Evolutionary conservation across 78 protist species (phyloP), one percentile per base, ranked within the genome.

Genomic region (Diacronema lutheri): DNA sequence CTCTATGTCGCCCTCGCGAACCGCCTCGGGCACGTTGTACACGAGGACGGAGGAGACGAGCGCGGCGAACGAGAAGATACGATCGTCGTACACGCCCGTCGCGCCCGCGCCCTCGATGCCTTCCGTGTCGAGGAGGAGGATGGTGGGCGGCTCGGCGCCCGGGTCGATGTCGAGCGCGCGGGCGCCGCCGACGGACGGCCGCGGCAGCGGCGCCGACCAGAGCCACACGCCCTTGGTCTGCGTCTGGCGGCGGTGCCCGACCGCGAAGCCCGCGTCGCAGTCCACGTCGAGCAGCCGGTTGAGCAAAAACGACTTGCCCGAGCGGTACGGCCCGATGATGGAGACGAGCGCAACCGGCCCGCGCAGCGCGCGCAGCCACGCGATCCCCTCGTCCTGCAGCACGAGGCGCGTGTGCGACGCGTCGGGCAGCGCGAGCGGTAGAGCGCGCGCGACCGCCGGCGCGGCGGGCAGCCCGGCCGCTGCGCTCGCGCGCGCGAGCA

Each of bases 91-190:
- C 55, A 33, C 82, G 14, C 14, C 61, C 14, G 82, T 50, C 16
- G 33, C 4, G 20, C 82, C 82, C 9, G 68, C 40, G 46, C 50
- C 65, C 31, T 76, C 68, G 40, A 76, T 46, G 23, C 82, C 82
- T n/a, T 76, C 82, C 40, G 82, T 76, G 82, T 76, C 82, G 14
- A 76, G 9, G 56, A 23, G 41, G 56, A 71, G 4, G 66, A 61
- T 26, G 10, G 66, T 26, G 25, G n/a, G 37, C 66, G 66, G 25
- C n/a, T 3, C 66, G 25, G 66, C 23, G 66, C n/a, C n/a, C n/a
- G n/a, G 41, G 56, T 41, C 10, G 66, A 61, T 26, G 10, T 4
- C 10, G 25, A 9, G 37, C 66, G 66, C 37, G 11, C 10, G 26
- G 25, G 66, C 23, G 66, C 10, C 66, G 23, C 26, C 66, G 10